Percentiles rank a stretch among this genome's conserved stretches.
phyloP scores from a whole-genome alignment of 2,329 filamentous ascomycete species.

The Helicocarpus griseus region DNA sequence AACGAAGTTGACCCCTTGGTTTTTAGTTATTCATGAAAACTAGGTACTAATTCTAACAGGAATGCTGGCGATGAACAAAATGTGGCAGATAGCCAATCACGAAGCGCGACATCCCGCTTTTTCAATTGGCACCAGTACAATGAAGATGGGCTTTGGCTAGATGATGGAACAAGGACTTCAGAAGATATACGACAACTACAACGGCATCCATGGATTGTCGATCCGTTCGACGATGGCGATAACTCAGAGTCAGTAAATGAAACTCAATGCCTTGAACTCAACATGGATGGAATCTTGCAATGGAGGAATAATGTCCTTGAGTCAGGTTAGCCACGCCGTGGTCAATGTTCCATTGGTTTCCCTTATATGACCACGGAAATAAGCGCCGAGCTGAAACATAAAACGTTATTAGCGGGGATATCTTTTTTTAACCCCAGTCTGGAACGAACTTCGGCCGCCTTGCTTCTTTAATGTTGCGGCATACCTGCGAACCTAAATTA shows the following conservation, averaged over 20 bases:
- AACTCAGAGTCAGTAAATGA: constrained; percentile 6
- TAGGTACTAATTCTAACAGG: not conserved
- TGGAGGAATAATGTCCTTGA: constrained; percentile 8
- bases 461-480: too few species aligned
- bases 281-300: constrained; percentile 10
- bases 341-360: too few species aligned
- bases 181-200: constrained; percentile 14
- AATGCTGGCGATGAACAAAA: constrained; percentile 2
- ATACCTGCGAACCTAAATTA: too few species aligned
- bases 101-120: constrained; percentile 14
- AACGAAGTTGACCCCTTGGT: not conserved
- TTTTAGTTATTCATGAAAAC: not conserved
- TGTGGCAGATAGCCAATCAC: constrained; percentile 12
- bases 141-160: constrained; percentile 18
- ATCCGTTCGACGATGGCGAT: constrained; percentile 10
- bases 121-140: constrained; percentile 18
- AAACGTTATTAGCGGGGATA: too few species aligned
- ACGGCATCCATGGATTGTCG: constrained; percentile 17
- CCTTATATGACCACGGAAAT: too few species aligned
- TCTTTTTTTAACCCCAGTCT: too few species aligned
- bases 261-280: constrained; percentile 3
- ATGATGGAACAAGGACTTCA: constrained; percentile 13
- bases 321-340: too few species aligned
- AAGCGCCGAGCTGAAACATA: too few species aligned
- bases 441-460: too few species aligned